Conservation (phyloP, 208 protist species). For the Leishmania martiniquensis region DNA sequence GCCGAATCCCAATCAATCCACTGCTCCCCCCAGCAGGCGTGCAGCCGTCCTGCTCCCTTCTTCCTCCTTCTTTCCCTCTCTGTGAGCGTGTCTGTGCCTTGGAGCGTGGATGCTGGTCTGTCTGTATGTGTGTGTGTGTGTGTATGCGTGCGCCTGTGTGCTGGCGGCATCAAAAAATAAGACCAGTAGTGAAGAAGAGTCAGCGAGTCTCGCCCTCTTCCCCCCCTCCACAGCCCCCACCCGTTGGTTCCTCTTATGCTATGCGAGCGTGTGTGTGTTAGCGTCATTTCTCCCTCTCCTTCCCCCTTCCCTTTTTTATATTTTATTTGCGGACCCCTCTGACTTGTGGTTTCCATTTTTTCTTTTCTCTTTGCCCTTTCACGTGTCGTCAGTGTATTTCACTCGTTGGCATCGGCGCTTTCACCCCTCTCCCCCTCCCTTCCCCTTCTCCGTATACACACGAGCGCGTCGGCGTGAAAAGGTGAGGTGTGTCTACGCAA, state of each 20-base stretch:
- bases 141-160: neutral
- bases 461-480: neutral
- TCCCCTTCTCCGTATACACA: too few species aligned
- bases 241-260: neutral
- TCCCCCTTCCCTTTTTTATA: neutral
- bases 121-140: neutral
- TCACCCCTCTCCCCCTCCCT: neutral
- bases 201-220: neutral
- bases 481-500: neutral
- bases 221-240: neutral
- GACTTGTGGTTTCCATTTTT: too few species aligned
- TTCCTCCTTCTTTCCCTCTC: neutral
- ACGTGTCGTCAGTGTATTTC: too few species aligned
- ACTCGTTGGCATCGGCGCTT: neutral
- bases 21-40: too few species aligned
- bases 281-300: neutral
- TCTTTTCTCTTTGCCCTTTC: neutral
- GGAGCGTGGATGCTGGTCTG: neutral
- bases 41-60: too few species aligned
- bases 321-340: too few species aligned
- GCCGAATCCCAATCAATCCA: neutral
- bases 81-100: neutral
- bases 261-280: neutral
- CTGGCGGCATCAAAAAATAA: too few species aligned
- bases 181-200: too few species aligned